Base-by-base conservation (phyloP, 2,329 filamentous ascomycete species). In the Davidsoniella australis region DNA sequence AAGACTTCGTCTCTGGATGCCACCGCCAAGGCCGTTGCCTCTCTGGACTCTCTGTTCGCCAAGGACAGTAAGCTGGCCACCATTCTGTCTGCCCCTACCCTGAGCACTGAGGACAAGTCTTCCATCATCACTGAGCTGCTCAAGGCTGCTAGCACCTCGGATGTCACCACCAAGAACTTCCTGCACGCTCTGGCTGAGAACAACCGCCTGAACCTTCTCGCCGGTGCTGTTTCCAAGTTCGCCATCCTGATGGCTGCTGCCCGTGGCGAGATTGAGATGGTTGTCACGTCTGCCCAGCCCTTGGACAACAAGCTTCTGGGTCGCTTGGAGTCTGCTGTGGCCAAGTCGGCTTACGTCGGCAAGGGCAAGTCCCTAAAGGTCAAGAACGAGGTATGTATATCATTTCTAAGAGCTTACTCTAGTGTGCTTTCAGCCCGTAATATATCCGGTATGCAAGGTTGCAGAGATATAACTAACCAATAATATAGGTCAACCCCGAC, bases 351-450 rank as follows among this genome's bases (percentile, higher is more conserved):
- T 64, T 93, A 87, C 71, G 78, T 88, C 59, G 80, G 82, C 63
- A 76, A 83, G 66, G 88, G 88, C 72, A 88, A 95, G 82, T 96
- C 94, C 76, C 79, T 96, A 68, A 96, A 94, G 82, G 83, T 96
- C 61, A 85, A 86, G 60, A 83, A 93, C 70, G 82, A 86, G 75
- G 84, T 85, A 68, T 52, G 68, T 66, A 56, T 44, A 26, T 33
- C 20, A 23, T 41, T 10, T 41, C 4, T 20, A 39, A 41, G 20
- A 41, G 24, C 23, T 41, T 38, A 16, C 26, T 12, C 18, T 43
- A 23, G 26, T 14, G 5, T 8, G 41, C 2, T 1, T 23, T 9
- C 14, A 18, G 24, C 16, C 20, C 7, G 5, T 23, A 1, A 10
- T 16, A 17, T 16, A 17, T 41, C 16, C 5, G 16, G 33, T 17